A percentile compares a stretch with the other conserved stretches of the same genome.
phyloP scores from a whole-genome alignment of 805 yeast genomes.

The Candida peoriensis region DNA sequence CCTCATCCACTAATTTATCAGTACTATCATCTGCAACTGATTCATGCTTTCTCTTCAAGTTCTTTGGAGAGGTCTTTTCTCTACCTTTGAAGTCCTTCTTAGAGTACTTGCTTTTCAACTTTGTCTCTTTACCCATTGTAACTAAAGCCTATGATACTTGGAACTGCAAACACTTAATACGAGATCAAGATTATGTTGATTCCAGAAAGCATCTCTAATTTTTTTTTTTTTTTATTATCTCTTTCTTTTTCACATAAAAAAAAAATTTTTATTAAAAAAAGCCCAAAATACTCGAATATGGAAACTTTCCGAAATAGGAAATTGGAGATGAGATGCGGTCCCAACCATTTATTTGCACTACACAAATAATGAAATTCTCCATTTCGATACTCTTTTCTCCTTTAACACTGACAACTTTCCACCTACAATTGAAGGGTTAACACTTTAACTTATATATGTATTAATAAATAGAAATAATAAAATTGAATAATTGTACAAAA shows the following conservation, averaged over 20 bases:
- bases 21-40: slow-evolving; percentile 28
- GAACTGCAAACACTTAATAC: neutral
- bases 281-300: neutral
- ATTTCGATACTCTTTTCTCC: neutral
- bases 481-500: no score
- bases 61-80: slow-evolving; percentile 14
- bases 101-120: slow-evolving; percentile 7
- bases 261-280: slow-evolving; percentile 7
- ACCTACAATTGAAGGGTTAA: no score
- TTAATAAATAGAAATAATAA: no score
- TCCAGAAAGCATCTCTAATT: neutral
- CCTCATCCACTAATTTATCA: slow-evolving; percentile 44
- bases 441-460: no score
- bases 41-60: slow-evolving; percentile 25
- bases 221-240: neutral
- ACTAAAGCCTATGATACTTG: neutral
- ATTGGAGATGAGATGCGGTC: slow-evolving; percentile 11
- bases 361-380: neutral
- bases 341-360: slow-evolving; percentile 1
- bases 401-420: no score
- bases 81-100: slow-evolving; percentile 4
- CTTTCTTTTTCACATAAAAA: neutral
- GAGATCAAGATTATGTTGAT: no score
- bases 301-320: neutral
- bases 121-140: slow-evolving; percentile 18